Base-by-base conservation (phyloP, 106 monocot species). In the Dioscorea alata region DNA sequence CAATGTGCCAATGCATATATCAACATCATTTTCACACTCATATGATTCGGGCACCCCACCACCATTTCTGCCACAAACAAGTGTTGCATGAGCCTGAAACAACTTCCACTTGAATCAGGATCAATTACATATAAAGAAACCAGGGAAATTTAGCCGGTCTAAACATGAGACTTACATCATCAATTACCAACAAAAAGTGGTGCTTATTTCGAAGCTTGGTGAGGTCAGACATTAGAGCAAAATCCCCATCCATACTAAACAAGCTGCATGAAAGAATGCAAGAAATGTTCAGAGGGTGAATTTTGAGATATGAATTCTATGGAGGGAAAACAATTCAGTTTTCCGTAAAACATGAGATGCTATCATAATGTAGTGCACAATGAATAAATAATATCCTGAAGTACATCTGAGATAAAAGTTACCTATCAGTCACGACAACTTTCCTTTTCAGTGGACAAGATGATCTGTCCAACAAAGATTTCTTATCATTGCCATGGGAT, bases 211-310 rank as follows among this genome's bases (percentile, higher is more conserved):
- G 85, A 32, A 96, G 80, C 68, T 83, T 61, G 42, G 84, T 78
- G 63, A 96, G 84, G 72, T 96, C 57, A 33, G 34, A 6, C 19
- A 96, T 63, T 65, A 88, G 91, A 77, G 92, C 88, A 74, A 96
- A 96, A 81, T 96, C 96, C 58, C 96, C 96, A 92, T 96, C 96
- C 96, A 96, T 96, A 73, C 97, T 97, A 75, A 97, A 97, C 59
- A 97, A 72, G 69, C 97, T 97, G 80, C 75, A 82, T 28, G 8
- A 69, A 21, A 42, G 23, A 54, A 74, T 33, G 16, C 13, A 42
- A 78, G 61, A 60, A 33, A 31, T 32, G 6, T 18, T 33, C 56
- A 65, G 58, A 33, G 64, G 12, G 34, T 4, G 24, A 32, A 18
- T 35, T 35, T 33, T 33, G 5, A 18, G 5, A 18, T 17, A 16